Evolutionary conservation across 139 green algal species (phyloP).

Genomic region (Coelastrella sp.): DNA sequence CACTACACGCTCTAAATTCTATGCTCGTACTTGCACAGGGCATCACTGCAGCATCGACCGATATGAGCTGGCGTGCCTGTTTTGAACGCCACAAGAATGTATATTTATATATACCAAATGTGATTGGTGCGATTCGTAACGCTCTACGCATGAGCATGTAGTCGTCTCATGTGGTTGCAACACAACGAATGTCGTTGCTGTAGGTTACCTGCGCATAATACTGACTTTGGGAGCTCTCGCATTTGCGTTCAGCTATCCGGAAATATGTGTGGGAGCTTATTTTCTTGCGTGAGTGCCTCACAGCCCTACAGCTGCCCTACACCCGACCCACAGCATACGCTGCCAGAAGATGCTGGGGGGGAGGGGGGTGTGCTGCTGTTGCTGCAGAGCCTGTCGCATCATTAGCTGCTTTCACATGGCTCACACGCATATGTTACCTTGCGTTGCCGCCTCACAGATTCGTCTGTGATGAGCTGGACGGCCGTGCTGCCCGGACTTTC

Average conservation of each 20-base stretch:
- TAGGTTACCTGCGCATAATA: conserved; percentile 87
- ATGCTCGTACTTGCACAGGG: too few relatives aligned
- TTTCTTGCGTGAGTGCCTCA: conserved; percentile 57
- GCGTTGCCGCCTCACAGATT: conserved; percentile 65
- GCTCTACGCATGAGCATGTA: neutral
- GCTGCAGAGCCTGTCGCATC: neutral
- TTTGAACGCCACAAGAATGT: conserved; percentile 78
- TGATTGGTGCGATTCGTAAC: conserved; percentile 80
- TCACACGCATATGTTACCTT: too few relatives aligned
- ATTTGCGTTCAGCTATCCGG: conserved; percentile 68
- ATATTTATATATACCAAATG: conserved; percentile 86
- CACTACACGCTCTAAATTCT: too few relatives aligned
- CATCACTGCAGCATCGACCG: too few relatives aligned
- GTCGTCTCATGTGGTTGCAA: too few relatives aligned
- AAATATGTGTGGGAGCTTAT: conserved; percentile 70
- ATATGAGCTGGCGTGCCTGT: conserved; percentile 59
- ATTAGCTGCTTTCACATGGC: too few relatives aligned
- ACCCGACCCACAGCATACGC: neutral
- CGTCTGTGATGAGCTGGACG: conserved; percentile 95
- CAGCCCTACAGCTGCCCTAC: neutral
- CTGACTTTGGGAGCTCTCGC: conserved; percentile 79
- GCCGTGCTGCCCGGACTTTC: conserved; percentile 85
- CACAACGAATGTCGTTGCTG: too few relatives aligned
- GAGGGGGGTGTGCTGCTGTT: too few relatives aligned
- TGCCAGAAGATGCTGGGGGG: neutral